Evolutionary conservation across 768 basidiomycete species (phyloP).

Genomic region (Lentinus brumalis): DNA sequence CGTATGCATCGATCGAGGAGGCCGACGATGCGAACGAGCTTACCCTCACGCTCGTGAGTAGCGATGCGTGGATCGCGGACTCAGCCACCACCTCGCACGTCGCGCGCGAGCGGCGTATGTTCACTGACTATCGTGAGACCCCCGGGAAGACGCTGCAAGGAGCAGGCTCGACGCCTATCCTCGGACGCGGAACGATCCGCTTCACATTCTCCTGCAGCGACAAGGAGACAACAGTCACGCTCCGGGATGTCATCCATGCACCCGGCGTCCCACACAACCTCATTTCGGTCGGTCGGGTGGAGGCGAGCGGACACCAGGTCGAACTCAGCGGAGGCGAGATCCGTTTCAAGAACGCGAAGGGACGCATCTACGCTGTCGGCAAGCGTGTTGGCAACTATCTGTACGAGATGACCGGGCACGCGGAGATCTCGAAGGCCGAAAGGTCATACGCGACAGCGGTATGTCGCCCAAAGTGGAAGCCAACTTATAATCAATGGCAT

Average conservation of each 20-base stretch:
- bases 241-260: conserved; percentile 13
- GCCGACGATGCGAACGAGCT: not conserved
- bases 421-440: not conserved
- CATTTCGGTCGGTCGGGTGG: conserved; percentile 15
- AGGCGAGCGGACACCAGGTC: conserved; percentile 10
- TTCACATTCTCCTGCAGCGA: not conserved
- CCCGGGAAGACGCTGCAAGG: conserved; percentile 13
- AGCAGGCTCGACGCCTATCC: conserved; percentile 14
- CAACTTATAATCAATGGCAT: conserved; percentile 23
- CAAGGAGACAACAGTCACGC: not conserved
- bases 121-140: conserved; percentile 8
- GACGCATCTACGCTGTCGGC: not conserved
- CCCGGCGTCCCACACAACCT: conserved; percentile 19
- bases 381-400: conserved; percentile 5
- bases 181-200: conserved; percentile 16
- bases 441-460: not conserved
- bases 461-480: not conserved
- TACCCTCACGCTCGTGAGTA: not conserved
- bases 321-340: conserved; percentile 1
- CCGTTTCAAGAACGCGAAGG: not conserved
- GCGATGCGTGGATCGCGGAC: conserved; percentile 21
- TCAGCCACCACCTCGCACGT: conserved; percentile 16
- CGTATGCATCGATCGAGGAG: too few species aligned
- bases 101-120: conserved; percentile 9
- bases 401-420: not conserved